Evolutionary conservation across 345 rosid genomes (phyloP).

Genomic region (Populus deltoides): DNA sequence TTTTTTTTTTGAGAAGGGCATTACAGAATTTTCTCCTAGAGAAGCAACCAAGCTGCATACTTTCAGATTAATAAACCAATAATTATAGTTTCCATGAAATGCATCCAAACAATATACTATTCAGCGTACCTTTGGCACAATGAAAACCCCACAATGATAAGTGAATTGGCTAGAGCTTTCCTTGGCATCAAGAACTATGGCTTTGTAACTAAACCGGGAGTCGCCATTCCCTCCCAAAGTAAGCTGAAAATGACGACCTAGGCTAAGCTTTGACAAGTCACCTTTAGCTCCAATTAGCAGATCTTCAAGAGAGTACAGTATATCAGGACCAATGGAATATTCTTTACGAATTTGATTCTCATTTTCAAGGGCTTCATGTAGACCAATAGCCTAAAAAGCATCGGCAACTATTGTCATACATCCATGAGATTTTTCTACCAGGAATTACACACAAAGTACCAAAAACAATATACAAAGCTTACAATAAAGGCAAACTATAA

Average conservation of each 20-base stretch:
- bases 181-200: slow-evolving; percentile 77
- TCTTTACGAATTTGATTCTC: slow-evolving; percentile 72
- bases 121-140: slow-evolving; percentile 76
- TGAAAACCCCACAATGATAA: slow-evolving; percentile 73
- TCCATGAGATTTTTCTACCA: slow-evolving; percentile 6
- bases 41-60: not conserved
- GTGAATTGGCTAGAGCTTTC: slow-evolving; percentile 42
- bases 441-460: slow-evolving; percentile 4
- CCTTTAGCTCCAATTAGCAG: slow-evolving; percentile 69
- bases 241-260: slow-evolving; percentile 60
- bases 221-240: slow-evolving; percentile 51
- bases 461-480: not conserved
- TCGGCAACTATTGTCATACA: slow-evolving; percentile 15
- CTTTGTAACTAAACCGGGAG: slow-evolving; percentile 60
- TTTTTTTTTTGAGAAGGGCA: not conserved
- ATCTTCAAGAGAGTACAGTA: slow-evolving; percentile 73
- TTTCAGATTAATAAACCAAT: slow-evolving; percentile 2
- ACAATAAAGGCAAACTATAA: not conserved
- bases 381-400: slow-evolving; percentile 59
- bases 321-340: slow-evolving; percentile 56
- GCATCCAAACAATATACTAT: slow-evolving; percentile 4
- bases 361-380: slow-evolving; percentile 64
- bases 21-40: not conserved
- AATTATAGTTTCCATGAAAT: not conserved
- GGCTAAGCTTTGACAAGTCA: slow-evolving; percentile 45